Conservation (phyloP, 208 protist genomes). For the Crithidia fasciculata region DNA sequence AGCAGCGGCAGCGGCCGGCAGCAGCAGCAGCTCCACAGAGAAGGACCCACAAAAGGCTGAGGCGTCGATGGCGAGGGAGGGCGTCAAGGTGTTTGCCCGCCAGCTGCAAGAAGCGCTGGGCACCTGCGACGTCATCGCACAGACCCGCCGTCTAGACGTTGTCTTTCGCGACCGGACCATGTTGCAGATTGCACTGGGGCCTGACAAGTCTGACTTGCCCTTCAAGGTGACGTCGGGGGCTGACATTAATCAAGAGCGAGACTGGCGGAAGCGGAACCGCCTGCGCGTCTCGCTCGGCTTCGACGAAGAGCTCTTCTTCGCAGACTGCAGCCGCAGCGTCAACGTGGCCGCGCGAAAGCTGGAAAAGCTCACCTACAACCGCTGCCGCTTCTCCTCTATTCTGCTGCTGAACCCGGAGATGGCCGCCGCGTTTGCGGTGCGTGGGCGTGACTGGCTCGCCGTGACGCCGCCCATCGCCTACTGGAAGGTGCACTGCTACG, state of each 20-base stretch:
- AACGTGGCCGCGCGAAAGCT: constrained; percentile 61
- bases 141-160: constrained; percentile 64
- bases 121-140: constrained; percentile 57
- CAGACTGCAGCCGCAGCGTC: constrained; percentile 45
- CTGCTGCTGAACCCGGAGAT: constrained; percentile 14
- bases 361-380: constrained; percentile 70
- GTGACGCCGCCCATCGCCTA: constrained; percentile 72
- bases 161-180: constrained; percentile 70
- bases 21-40: constrained; percentile 2
- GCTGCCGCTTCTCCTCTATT: constrained; percentile 25
- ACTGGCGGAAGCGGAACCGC: constrained; percentile 69
- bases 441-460: constrained; percentile 26
- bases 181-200: constrained; percentile 76
- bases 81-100: constrained; percentile 49
- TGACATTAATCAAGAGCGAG: constrained; percentile 52
- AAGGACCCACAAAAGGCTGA: neutral
- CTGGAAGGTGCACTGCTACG: constrained; percentile 81
- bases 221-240: constrained; percentile 17
- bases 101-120: constrained; percentile 67
- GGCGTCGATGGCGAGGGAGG: constrained; percentile 4
- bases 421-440: constrained; percentile 26
- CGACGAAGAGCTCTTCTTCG: constrained; percentile 81
- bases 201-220: constrained; percentile 34
- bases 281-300: constrained; percentile 88
- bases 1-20: neutral